Evolutionary conservation across 176 grass and related monocot genomes (phyloP), one percentile per base, ranked within the genome.

Genomic region (Eragrostis curvula): DNA sequence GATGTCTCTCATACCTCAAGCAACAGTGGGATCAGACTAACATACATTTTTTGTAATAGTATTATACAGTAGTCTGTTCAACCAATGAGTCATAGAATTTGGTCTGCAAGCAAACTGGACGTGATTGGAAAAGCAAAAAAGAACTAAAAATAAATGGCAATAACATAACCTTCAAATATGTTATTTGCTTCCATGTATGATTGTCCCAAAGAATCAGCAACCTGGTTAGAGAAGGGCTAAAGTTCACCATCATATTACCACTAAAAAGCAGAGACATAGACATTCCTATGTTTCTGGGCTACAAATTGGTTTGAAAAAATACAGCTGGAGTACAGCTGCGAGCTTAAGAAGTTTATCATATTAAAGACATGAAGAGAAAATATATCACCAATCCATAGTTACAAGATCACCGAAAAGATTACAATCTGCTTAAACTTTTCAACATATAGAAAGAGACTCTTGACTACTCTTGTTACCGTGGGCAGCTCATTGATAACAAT

Each of bases 401-500:
- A 41, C 64, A 75, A 14, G 36, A 23, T 24, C 64, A 21, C 15
- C 3, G 23, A 7, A 59, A 11, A 36, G 32, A 36, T 36, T 36
- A 36, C 32, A 36, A 36, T 36, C 32, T 1, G 15, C 6, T 17
- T 25, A 17, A 32, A 79, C 5, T 14, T n/a, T 66, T n/a, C 29
- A 52, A 55, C 48, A 51, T 55, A 25, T 25, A 42, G 63, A 45
- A 42, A 18, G 18, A 11, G 50, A 55, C 36, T 36, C 32, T 36
- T 36, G 32, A 36, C n/a, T n/a, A n/a, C 32, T 11, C 23, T 44
- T 45, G 36, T 68, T 60, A 87, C 20, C 85, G 78, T 28, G 85
- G 44, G 57, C 82, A 87, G 48, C 72, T 74, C 70, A 87, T 82
- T 6, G 85, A 87, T 36, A 36, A 16, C 78, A 87, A 48, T 9